A percentile compares a stretch with the other conserved stretches of the same genome.
These are phyloP conservation scores for Clavispora santaluciae DNA, from an alignment of 805 yeast species.

Conservation along the genomic window DNA sequence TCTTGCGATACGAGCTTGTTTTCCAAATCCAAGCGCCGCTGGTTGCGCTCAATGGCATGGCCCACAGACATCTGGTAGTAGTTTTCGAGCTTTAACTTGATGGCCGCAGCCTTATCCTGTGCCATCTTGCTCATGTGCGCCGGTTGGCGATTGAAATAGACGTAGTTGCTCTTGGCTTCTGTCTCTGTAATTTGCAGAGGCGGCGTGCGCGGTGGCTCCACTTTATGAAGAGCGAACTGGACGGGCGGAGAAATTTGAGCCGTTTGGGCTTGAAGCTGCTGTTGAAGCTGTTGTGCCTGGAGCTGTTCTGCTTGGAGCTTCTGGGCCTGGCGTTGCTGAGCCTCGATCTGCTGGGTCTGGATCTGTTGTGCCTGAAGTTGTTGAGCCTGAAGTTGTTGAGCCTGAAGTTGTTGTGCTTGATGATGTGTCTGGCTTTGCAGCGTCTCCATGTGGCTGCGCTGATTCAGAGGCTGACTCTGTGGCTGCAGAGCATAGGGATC, in stretches of 20 bases:
- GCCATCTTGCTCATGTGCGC: constrained; percentile 66
- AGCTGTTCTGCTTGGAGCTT: neutral
- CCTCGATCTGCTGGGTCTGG: neutral
- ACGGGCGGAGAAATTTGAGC: neutral
- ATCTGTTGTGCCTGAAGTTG: neutral
- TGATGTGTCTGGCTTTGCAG: neutral
- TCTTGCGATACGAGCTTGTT: constrained; percentile 61
- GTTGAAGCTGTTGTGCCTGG: neutral
- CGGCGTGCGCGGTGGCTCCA: constrained; percentile 10
- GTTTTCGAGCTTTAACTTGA: constrained; percentile 76
- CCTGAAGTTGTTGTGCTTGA: neutral
- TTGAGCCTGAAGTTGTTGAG: neutral
- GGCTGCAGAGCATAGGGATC: too few relatives aligned
- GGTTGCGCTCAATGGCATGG: constrained; percentile 94
- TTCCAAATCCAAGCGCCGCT: constrained; percentile 82
- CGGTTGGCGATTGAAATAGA: constrained; percentile 78
- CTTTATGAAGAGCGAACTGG: neutral
- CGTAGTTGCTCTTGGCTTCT: constrained; percentile 21
- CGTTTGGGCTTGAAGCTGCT: neutral
- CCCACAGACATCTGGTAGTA: constrained; percentile 79
- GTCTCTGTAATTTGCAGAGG: constrained; percentile 6
- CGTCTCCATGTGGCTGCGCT: neutral
- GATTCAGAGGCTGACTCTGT: too few relatives aligned
- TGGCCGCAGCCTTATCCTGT: constrained; percentile 80
- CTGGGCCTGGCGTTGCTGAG: neutral